Conservation (phyloP, 2,329 filamentous ascomycete species). For the Colletotrichum navitas region DNA sequence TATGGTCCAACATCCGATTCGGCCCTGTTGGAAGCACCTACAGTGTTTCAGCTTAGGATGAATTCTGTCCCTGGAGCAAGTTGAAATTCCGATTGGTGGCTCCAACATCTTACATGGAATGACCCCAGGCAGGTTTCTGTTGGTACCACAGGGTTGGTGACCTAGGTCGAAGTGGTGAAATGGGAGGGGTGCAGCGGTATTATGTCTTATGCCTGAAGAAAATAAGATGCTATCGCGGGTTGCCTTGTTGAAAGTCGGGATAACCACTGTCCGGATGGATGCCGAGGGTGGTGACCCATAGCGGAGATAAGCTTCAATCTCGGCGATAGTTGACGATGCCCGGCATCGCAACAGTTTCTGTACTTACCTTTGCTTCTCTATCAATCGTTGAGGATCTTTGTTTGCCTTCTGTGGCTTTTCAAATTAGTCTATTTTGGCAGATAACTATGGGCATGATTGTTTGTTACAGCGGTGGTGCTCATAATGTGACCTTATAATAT, state of each 20-base stretch:
- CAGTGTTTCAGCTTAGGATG: neutral
- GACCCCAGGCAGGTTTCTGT: neutral
- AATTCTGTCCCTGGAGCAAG: neutral
- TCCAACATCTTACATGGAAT: neutral
- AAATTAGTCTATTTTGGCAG: neutral
- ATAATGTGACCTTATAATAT: neutral
- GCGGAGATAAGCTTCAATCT: too few species aligned
- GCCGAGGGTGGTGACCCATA: too few species aligned
- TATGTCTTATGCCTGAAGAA: too few species aligned
- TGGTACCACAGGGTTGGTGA: too few species aligned
- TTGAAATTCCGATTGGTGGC: neutral
- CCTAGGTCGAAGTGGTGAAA: too few species aligned
- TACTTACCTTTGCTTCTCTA: slow-evolving; percentile 29
- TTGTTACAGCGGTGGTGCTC: neutral
- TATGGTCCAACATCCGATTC: slow-evolving; percentile 64
- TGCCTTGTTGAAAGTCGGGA: too few species aligned
- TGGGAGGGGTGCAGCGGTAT: too few species aligned
- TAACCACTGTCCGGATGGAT: too few species aligned
- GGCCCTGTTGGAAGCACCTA: slow-evolving; percentile 61
- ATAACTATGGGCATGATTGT: neutral
- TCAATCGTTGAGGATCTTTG: slow-evolving; percentile 1
- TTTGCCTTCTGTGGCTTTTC: neutral
- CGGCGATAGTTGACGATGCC: too few species aligned
- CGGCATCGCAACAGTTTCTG: neutral
- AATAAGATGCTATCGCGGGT: too few species aligned